These are phyloP conservation scores for Fusarium graminum DNA, from an alignment of 2,329 filamentous ascomycete genomes.

Conservation along the genomic window DNA sequence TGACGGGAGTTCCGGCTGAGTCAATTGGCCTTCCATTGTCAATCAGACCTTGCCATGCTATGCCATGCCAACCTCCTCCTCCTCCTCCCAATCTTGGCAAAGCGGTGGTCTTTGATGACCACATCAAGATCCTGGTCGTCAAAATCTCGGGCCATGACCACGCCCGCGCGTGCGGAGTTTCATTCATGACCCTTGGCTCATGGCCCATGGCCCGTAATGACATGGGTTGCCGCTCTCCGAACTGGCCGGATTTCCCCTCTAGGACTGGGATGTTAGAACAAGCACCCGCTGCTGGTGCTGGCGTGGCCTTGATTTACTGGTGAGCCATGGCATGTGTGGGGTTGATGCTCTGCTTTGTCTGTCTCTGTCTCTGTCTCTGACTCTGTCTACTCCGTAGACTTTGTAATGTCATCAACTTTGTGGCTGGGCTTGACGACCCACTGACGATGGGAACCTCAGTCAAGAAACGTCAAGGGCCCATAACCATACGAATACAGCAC, in stretches of 20 bases:
- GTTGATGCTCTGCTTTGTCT: conserved; percentile 12
- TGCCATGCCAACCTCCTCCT: conserved; percentile 43
- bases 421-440: conserved; percentile 40
- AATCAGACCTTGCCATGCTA: conserved; percentile 6
- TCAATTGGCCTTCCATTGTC: conserved; percentile 33
- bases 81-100: conserved; percentile 5
- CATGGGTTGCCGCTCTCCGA: conserved; percentile 43
- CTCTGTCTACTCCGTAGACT: not conserved
- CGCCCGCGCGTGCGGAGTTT: conserved; percentile 46
- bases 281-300: conserved; percentile 36
- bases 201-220: conserved; percentile 30
- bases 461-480: conserved; percentile 35
- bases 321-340: conserved; percentile 9
- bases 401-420: conserved; percentile 27
- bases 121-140: conserved; percentile 42
- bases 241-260: conserved; percentile 39
- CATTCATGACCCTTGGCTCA: conserved; percentile 23
- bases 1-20: conserved; percentile 3
- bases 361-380: conserved; percentile 7
- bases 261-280: conserved; percentile 39
- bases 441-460: conserved; percentile 40
- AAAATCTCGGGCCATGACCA: conserved; percentile 43
- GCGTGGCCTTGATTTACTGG: conserved; percentile 13
- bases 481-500: conserved; percentile 42
- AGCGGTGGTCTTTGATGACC: conserved; percentile 27